These are phyloP conservation scores for Aspergillus conjunctus DNA, from an alignment of 495 filamentous ascomycete species.

Conservation along the genomic window DNA sequence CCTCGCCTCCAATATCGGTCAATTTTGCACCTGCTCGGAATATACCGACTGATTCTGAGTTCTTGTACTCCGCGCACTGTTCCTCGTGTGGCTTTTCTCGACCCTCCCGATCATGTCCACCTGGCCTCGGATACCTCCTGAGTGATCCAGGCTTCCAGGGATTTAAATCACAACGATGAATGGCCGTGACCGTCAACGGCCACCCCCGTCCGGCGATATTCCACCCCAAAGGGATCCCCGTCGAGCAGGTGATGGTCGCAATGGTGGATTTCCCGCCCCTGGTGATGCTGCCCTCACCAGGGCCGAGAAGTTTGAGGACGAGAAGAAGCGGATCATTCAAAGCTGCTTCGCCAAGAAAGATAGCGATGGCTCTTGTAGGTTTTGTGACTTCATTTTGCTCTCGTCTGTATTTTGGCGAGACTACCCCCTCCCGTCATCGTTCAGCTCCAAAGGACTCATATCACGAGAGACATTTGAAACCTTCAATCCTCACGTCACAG, in stretches of 20 bases:
- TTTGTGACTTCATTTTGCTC: conserved; percentile 1
- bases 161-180: conserved; percentile 38
- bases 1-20: background rate
- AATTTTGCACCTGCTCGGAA: background rate
- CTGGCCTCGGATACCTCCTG: conserved; percentile 34
- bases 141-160: conserved; percentile 31
- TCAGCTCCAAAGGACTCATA: background rate
- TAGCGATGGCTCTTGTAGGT: conserved; percentile 74
- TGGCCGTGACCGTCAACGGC: conserved; percentile 40
- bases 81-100: conserved; percentile 22
- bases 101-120: conserved; percentile 42
- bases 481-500: background rate
- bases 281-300: conserved; percentile 55
- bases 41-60: background rate
- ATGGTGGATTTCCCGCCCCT: conserved; percentile 29
- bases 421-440: background rate
- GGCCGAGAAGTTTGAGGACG: conserved; percentile 92
- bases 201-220: conserved; percentile 31
- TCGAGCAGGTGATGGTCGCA: conserved; percentile 39
- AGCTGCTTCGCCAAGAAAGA: conserved; percentile 92
- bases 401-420: background rate
- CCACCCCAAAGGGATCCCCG: conserved; percentile 34
- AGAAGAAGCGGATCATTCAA: conserved; percentile 88
- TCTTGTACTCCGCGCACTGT: background rate
- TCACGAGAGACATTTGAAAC: background rate